phyloP scores from a whole-genome alignment of 257 asterid genomes.

The Solanum appendiculatum region DNA sequence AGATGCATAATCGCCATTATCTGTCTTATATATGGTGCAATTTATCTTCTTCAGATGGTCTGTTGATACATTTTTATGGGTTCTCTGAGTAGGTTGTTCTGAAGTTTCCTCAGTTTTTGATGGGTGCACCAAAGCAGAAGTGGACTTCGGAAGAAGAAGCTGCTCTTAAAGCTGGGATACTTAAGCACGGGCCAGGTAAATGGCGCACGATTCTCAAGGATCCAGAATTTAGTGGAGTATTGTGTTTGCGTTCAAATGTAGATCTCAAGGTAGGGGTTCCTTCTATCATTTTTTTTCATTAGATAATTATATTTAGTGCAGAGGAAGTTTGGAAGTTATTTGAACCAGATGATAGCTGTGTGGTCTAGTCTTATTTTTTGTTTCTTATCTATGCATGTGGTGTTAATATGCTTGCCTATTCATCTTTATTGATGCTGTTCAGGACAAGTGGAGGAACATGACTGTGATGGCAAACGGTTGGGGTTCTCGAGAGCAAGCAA shows the following conservation, averaged over 20 bases:
- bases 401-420: not conserved
- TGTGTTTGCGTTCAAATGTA: constrained; percentile 78
- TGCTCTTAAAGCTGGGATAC: constrained; percentile 94
- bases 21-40: not conserved
- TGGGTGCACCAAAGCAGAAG: constrained; percentile 99
- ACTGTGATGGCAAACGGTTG: constrained; percentile 93
- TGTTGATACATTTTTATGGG: not conserved
- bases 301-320: not conserved
- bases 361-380: not conserved
- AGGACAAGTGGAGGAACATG: constrained; percentile 99
- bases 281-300: not conserved
- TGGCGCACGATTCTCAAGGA: constrained; percentile 97
- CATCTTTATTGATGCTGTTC: constrained; percentile 16
- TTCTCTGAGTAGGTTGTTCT: not conserved
- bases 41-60: not conserved
- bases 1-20: not conserved
- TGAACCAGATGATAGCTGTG: not conserved
- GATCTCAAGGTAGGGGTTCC: constrained; percentile 73
- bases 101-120: constrained; percentile 4
- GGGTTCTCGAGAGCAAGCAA: constrained; percentile 85
- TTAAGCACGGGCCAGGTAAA: constrained; percentile 93
- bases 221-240: constrained; percentile 74
- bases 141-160: constrained; percentile 99
- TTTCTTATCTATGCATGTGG: not conserved
- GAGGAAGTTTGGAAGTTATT: not conserved